phyloP scores from a whole-genome alignment of 2,329 filamentous ascomycete species.

The Aspergillus tamarii region DNA sequence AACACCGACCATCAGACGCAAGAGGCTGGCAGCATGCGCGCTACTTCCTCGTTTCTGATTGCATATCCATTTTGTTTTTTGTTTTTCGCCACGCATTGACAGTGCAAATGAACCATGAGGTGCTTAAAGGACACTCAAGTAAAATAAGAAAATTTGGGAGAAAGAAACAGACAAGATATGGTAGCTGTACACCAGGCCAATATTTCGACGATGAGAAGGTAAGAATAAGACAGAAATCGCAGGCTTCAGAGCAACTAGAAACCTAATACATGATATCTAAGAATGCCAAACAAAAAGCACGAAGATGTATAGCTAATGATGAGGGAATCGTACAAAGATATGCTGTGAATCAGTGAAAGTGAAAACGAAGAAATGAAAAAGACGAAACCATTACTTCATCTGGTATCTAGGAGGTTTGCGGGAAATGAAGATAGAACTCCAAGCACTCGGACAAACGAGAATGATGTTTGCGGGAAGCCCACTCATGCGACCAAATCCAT shows the following conservation, averaged over 20 bases:
- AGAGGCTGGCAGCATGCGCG: not conserved
- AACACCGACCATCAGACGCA: slow-evolving; percentile 1
- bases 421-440: slow-evolving; percentile 22
- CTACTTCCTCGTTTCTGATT: not conserved
- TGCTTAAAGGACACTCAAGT: slow-evolving; percentile 12
- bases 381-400: slow-evolving; percentile 22
- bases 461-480: slow-evolving; percentile 16
- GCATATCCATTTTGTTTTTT: slow-evolving; percentile 3
- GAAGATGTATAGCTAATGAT: slow-evolving; percentile 11
- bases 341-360: slow-evolving; percentile 11
- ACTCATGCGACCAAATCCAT: slow-evolving; percentile 9
- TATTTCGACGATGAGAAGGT: slow-evolving; percentile 1
- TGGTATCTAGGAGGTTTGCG: slow-evolving; percentile 31
- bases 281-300: slow-evolving; percentile 7
- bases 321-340: slow-evolving; percentile 21
- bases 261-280: slow-evolving; percentile 22
- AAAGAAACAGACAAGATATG: slow-evolving; percentile 16
- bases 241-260: slow-evolving; percentile 6
- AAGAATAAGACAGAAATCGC: slow-evolving; percentile 1
- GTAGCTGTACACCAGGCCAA: slow-evolving; percentile 18
- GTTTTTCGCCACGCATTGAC: slow-evolving; percentile 10
- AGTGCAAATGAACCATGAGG: slow-evolving; percentile 7
- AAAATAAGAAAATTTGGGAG: slow-evolving; percentile 12
- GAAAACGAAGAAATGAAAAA: slow-evolving; percentile 13
- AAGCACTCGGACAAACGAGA: slow-evolving; percentile 15